Evolutionary conservation across 306 rosid species (phyloP).

Genomic region (Hippophae tibetana): DNA sequence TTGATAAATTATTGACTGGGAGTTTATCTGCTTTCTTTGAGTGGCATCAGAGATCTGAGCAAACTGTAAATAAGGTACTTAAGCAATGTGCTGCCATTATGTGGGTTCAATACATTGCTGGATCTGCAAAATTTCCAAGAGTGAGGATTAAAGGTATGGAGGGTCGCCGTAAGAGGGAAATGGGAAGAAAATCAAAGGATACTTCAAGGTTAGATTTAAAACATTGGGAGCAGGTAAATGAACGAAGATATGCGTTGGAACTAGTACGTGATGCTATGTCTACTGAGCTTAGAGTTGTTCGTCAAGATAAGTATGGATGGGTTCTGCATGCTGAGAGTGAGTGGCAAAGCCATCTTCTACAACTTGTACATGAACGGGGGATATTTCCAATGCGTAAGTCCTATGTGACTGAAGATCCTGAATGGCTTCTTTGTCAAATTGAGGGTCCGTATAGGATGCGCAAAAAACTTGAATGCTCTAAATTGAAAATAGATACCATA

Average conservation of each 20-base stretch:
- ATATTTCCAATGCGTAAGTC: conserved; percentile 66
- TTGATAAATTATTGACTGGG: conserved; percentile 82
- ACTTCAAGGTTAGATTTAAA: conserved; percentile 65
- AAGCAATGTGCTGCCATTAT: conserved; percentile 88
- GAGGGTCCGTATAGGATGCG: conserved; percentile 99
- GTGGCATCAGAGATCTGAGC: conserved; percentile 74
- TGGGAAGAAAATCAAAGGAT: conserved; percentile 82
- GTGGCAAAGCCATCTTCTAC: conserved; percentile 93
- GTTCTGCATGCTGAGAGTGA: conserved; percentile 99
- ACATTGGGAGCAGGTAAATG: conserved; percentile 96
- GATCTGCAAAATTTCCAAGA: conserved; percentile 89
- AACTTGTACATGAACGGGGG: conserved; percentile 95
- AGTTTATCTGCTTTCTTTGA: conserved; percentile 64
- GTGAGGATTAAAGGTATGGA: conserved; percentile 94
- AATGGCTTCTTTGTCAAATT: conserved; percentile 97
- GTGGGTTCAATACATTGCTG: conserved; percentile 96
- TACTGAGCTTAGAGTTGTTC: conserved; percentile 90
- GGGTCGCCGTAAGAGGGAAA: conserved; percentile 87
- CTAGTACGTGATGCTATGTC: conserved; percentile 91
- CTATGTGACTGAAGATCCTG: conserved; percentile 47
- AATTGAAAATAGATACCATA: conserved; percentile 65
- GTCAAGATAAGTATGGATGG: conserved; percentile 99
- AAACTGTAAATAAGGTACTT: conserved; percentile 59
- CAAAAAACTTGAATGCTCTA: conserved; percentile 84
- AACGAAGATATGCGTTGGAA: conserved; percentile 88